Evolutionary conservation across 2,329 filamentous ascomycete species (phyloP).

Genomic region (Didymellaceae sp.): DNA sequence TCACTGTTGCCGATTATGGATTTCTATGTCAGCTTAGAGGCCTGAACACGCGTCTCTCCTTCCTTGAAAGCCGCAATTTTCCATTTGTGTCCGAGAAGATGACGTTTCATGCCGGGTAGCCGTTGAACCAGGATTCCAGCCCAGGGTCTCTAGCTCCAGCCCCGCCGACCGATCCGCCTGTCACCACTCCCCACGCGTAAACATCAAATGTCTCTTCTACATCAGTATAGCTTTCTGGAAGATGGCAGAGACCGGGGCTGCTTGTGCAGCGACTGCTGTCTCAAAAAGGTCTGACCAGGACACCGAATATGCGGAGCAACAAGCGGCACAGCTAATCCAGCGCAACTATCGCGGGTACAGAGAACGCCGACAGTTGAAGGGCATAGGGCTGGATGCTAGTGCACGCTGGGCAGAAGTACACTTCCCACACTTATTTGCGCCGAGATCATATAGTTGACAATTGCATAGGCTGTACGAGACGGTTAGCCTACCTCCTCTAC

Average conservation of each 20-base stretch:
- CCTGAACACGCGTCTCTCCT: background rate
- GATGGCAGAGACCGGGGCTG: constrained; percentile 8
- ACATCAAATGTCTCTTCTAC: constrained; percentile 10
- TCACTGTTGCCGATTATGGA: background rate
- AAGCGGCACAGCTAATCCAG: constrained; percentile 49
- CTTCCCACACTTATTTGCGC: background rate
- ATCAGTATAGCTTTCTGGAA: constrained; percentile 1
- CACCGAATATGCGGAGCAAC: constrained; percentile 29
- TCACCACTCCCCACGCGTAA: constrained; percentile 11
- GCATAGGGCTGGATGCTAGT: constrained; percentile 71
- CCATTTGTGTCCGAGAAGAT: constrained; percentile 3
- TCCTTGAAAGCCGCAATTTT: background rate
- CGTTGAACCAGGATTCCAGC: constrained; percentile 13
- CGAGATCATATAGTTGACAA: constrained; percentile 2
- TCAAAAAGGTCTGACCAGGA: background rate
- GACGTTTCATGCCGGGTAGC: constrained; percentile 15
- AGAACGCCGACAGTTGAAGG: constrained; percentile 71
- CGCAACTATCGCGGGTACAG: constrained; percentile 81
- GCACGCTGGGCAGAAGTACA: constrained; percentile 73
- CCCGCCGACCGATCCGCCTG: constrained; percentile 17
- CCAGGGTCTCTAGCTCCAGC: constrained; percentile 18
- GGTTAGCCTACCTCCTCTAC: constrained; percentile 37
- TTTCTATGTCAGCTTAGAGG: background rate
- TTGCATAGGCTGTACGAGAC: constrained; percentile 58
- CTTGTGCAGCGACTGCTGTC: background rate